Conservation (phyloP, 1,284 basidiomycete genomes). For the Mixia osmundae region DNA sequence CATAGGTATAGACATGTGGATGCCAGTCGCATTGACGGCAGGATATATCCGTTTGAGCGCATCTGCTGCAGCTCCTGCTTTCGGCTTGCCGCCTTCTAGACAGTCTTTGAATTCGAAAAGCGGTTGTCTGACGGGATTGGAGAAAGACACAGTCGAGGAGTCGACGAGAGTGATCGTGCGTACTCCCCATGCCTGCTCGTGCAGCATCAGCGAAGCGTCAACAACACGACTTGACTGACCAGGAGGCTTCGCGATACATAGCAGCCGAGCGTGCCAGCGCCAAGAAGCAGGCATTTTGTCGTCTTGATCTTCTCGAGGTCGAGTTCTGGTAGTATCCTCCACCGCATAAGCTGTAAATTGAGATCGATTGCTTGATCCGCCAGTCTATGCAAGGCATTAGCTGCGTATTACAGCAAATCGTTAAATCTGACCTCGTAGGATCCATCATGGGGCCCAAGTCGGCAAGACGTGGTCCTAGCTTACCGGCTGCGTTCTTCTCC, state of each 20-base stretch:
- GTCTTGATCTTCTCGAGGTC: conserved; percentile 63
- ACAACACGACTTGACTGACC: conserved; percentile 28
- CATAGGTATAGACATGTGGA: conserved; percentile 72
- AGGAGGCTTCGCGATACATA: conserved; percentile 76
- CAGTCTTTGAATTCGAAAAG: conserved; percentile 89
- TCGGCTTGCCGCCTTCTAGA: conserved; percentile 73
- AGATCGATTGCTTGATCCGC: conserved; percentile 91
- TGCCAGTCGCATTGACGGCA: conserved; percentile 54
- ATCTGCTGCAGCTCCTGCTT: conserved; percentile 78
- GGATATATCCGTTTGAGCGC: conserved; percentile 71
- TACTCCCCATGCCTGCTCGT: conserved; percentile 67
- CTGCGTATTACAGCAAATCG: not conserved
- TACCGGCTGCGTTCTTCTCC: conserved; percentile 72
- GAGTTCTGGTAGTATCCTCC: conserved; percentile 77
- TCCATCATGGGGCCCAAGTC: conserved; percentile 93
- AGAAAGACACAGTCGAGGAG: conserved; percentile 73
- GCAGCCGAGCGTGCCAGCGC: conserved; percentile 88
- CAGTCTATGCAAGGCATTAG: conserved; percentile 30
- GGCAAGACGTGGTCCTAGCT: conserved; percentile 64
- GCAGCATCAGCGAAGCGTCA: not conserved
- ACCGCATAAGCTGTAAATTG: conserved; percentile 93
- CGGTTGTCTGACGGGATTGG: conserved; percentile 89
- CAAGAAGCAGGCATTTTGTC: conserved; percentile 64
- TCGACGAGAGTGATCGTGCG: conserved; percentile 81
- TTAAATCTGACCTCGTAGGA: conserved; percentile 35